Evolutionary conservation across 192 early-diverging fungal species (phyloP), one percentile per base, ranked within the genome.

Genomic region (Funneliformis geosporum): DNA sequence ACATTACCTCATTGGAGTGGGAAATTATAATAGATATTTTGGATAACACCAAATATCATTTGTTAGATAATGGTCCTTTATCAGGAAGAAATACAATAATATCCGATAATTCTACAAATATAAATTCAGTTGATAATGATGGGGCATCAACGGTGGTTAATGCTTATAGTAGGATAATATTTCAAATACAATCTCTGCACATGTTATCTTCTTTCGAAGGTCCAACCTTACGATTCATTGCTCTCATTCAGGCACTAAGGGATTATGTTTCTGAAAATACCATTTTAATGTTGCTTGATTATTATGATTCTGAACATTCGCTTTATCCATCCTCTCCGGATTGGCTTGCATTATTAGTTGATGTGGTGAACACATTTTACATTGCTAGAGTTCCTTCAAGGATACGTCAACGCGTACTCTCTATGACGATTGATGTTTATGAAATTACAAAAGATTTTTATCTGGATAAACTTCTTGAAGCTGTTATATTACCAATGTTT

Each of bases 251-350:
- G 21, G 66, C 78, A 4, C 44, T 90, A 40, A 82, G 86, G 33
- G 80, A 79, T 55, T 81, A 85, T 76, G 75, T 85, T 5, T 81
- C 86, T 33, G 85, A 85, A 76, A 80, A 84, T 18, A 82, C 81
- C 12, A 83, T 86, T 16, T 27, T 83, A 23, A 75, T 85, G 59
- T 73, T 90, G 23, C 77, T 90, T 27, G 80, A 82, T 5, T 89
- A 90, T 68, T 90, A 90, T 65, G 79, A 85, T 14, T 73, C 71
- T 3, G 89, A 90, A 75, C 85, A 90, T 60, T 60, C 82, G 5
- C 82, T 90, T 42, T 82, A 86, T 59, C 89, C 89, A 64, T 90
- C 88, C 61, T 85, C 88, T 28, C 83, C 83, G 10, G 81, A 85
- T 66, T 90, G 89, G 89, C 69, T 90, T 28, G 81, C 82, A 27